Percentiles rank a stretch among this genome's conserved stretches.
These are phyloP conservation scores for Tolypocladium inflatum DNA, from an alignment of 2,329 filamentous ascomycete genomes.

Conservation along the genomic window DNA sequence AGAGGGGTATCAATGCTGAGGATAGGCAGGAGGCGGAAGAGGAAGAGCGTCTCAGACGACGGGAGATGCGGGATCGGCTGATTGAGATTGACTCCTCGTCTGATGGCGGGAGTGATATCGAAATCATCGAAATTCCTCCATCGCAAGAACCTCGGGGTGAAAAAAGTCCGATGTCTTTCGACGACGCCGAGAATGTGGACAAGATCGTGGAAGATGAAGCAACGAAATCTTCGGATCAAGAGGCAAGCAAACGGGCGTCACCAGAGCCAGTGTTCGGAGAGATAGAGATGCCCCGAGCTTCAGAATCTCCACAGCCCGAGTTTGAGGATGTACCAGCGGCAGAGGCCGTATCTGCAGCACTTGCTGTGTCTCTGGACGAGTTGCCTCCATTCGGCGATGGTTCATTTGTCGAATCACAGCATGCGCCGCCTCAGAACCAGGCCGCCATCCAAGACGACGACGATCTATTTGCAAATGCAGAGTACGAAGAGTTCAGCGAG, in stretches of 20 bases:
- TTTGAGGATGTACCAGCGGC: constrained; percentile 25
- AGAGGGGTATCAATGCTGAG: constrained; percentile 54
- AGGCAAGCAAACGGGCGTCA: neutral
- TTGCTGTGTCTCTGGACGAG: neutral
- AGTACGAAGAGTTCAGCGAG: constrained; percentile 70
- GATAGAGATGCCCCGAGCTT: constrained; percentile 14
- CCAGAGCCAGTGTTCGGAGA: constrained; percentile 26
- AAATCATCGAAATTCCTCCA: constrained; percentile 43
- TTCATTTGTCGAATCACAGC: neutral
- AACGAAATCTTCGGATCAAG: neutral
- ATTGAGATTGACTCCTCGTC: constrained; percentile 57
- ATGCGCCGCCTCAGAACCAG: neutral
- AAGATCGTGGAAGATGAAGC: neutral
- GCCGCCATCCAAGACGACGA: constrained; percentile 20
- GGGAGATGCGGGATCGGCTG: constrained; percentile 35
- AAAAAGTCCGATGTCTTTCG: neutral
- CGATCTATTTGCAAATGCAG: constrained; percentile 43
- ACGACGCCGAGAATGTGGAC: constrained; percentile 6
- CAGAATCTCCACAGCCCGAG: constrained; percentile 24
- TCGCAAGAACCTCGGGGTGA: constrained; percentile 13
- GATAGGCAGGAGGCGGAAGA: constrained; percentile 48
- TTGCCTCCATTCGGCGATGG: constrained; percentile 8
- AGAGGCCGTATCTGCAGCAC: constrained; percentile 2
- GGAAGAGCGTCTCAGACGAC: constrained; percentile 37
- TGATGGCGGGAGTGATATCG: constrained; percentile 45